Conservation (phyloP, 2,329 filamentous ascomycete genomes). For the Pseudonectria foliicola region DNA sequence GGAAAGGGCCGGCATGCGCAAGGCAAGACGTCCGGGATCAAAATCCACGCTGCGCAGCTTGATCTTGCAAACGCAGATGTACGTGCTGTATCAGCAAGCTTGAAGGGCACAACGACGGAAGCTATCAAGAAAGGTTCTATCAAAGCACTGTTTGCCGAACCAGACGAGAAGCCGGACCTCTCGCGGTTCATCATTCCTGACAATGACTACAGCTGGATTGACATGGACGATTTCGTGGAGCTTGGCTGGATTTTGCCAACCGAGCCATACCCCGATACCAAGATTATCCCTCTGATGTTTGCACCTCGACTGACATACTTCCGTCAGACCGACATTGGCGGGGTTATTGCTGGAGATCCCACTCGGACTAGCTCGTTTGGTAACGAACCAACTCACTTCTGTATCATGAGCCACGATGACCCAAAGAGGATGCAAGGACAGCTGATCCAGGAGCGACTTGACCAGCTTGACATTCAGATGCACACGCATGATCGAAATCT, state of each 20-base stretch:
- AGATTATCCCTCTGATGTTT: constrained; percentile 86
- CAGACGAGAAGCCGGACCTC: constrained; percentile 59
- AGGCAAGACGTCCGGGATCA: constrained; percentile 83
- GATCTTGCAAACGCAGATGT: constrained; percentile 90
- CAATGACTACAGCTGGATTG: constrained; percentile 92
- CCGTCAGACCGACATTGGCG: constrained; percentile 86
- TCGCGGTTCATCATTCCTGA: constrained; percentile 94
- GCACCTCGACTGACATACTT: constrained; percentile 97
- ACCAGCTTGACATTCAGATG: constrained; percentile 72
- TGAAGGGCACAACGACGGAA: constrained; percentile 71
- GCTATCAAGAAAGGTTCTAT: constrained; percentile 59
- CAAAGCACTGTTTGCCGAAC: constrained; percentile 43
- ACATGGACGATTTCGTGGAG: constrained; percentile 99
- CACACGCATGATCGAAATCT: constrained; percentile 64
- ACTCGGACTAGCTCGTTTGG: constrained; percentile 85
- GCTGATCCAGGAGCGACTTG: constrained; percentile 73
- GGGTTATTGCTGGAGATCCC: constrained; percentile 70
- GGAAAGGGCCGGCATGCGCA: constrained; percentile 70
- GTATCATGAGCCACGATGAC: constrained; percentile 89
- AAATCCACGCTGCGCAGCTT: constrained; percentile 88
- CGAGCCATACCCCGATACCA: constrained; percentile 84
- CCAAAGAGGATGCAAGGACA: constrained; percentile 82
- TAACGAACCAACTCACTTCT: constrained; percentile 86
- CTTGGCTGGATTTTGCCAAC: constrained; percentile 92
- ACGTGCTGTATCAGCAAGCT: constrained; percentile 84